Conservation (phyloP, 2,329 filamentous ascomycete genomes). For the Arthrobotrys pseudoclavata region DNA sequence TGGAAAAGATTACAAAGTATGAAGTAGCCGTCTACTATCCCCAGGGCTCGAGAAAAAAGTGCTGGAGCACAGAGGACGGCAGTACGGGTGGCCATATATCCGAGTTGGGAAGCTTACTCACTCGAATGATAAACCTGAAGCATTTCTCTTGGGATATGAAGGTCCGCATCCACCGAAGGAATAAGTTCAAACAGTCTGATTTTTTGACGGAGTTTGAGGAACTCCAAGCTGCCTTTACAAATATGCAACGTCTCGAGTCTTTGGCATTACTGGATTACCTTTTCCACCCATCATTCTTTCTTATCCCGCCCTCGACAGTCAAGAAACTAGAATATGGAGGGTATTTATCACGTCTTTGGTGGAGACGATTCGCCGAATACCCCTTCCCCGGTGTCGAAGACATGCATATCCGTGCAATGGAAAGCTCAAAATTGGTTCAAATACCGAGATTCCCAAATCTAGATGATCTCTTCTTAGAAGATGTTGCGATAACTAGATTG, state of each 20-base stretch:
- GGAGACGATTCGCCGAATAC: slow-evolving; percentile 17
- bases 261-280: background rate
- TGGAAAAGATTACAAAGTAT: slow-evolving; percentile 15
- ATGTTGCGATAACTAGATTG: slow-evolving; percentile 12
- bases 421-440: background rate
- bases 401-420: background rate
- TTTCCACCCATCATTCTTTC: slow-evolving; percentile 39
- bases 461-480: background rate
- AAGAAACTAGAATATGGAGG: slow-evolving; percentile 12
- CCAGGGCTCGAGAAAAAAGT: background rate
- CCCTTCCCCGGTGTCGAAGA: slow-evolving; percentile 16
- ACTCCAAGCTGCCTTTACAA: slow-evolving; percentile 4
- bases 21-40: background rate
- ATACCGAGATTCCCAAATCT: background rate
- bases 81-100: background rate
- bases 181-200: background rate
- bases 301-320: slow-evolving; percentile 10
- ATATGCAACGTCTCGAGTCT: background rate
- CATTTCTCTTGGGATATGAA: slow-evolving; percentile 14
- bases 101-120: slow-evolving; percentile 2
- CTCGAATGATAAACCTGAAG: background rate
- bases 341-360: background rate
- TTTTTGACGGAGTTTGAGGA: background rate
- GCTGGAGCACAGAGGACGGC: background rate
- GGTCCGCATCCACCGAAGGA: too few species aligned